A percentile compares a stretch with the other conserved stretches of the same genome.
Evolutionary conservation across 1,284 basidiomycete species (phyloP).

Genomic region (Cutaneotrichosporon sp.): DNA sequence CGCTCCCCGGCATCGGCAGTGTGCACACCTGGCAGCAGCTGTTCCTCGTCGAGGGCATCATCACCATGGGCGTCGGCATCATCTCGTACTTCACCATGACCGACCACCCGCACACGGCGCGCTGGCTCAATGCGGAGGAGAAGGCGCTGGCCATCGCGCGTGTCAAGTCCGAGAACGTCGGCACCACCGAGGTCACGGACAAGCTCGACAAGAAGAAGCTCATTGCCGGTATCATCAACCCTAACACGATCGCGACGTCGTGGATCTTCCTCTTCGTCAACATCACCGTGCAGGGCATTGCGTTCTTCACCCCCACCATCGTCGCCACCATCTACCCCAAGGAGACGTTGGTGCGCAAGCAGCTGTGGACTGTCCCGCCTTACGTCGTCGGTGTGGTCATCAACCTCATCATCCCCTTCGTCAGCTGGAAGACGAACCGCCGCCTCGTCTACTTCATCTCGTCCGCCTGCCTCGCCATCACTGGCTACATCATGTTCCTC

Average conservation of each 20-base stretch:
- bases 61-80: slow-evolving; percentile 34
- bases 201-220: slow-evolving; percentile 17
- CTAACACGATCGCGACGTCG: slow-evolving; percentile 34
- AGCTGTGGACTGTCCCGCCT: slow-evolving; percentile 49
- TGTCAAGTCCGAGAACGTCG: slow-evolving; percentile 32
- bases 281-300: slow-evolving; percentile 33
- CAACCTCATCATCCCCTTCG: slow-evolving; percentile 36
- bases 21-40: slow-evolving; percentile 29
- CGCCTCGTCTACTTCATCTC: slow-evolving; percentile 41
- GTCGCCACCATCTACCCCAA: slow-evolving; percentile 36
- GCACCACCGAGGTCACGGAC: slow-evolving; percentile 24
- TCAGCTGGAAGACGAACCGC: slow-evolving; percentile 42
- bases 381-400: slow-evolving; percentile 43
- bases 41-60: slow-evolving; percentile 41
- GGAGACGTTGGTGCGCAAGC: slow-evolving; percentile 31
- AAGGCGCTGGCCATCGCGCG: slow-evolving; percentile 31
- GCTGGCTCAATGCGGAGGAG: slow-evolving; percentile 30
- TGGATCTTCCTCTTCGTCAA: slow-evolving; percentile 53
- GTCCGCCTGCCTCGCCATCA: slow-evolving; percentile 37
- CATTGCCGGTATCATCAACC: slow-evolving; percentile 26
- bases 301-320: slow-evolving; percentile 39
- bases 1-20: slow-evolving; percentile 24
- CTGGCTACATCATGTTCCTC: slow-evolving; percentile 43
- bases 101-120: slow-evolving; percentile 30
- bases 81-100: slow-evolving; percentile 34